Percentiles rank a stretch among this genome's conserved stretches.
Evolutionary conservation across 306 rosid species (phyloP).

Genomic region (Trifolium repens): DNA sequence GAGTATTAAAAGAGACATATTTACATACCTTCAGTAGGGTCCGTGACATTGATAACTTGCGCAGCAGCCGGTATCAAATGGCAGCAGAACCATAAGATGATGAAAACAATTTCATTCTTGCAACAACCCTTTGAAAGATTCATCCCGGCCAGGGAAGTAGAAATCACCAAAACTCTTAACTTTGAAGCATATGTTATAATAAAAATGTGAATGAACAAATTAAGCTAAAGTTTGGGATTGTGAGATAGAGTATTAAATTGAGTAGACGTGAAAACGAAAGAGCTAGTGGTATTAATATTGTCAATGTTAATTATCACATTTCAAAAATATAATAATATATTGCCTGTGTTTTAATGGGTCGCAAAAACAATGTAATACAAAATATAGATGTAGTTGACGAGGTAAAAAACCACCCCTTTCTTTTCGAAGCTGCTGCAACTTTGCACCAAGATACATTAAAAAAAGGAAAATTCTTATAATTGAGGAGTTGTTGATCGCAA

Average conservation of each 20-base stretch:
- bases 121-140: conserved; percentile 52
- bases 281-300: neutral
- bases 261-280: neutral
- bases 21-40: conserved; percentile 62
- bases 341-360: neutral
- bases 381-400: neutral
- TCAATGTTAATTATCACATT: neutral
- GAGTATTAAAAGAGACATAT: no score
- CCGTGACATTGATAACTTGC: conserved; percentile 40
- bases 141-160: conserved; percentile 47
- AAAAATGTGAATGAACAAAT: neutral
- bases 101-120: conserved; percentile 42
- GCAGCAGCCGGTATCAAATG: conserved; percentile 48
- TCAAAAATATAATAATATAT: no score
- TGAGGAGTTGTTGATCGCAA: neutral
- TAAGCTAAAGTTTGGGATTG: neutral
- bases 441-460: neutral
- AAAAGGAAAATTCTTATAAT: neutral
- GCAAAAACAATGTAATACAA: neutral
- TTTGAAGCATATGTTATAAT: neutral
- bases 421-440: conserved; percentile 6
- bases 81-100: conserved; percentile 56
- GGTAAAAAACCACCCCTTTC: neutral
- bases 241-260: neutral
- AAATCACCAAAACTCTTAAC: conserved; percentile 28